Evolutionary conservation across 73 alveolate species (phyloP), one percentile per base, ranked within the genome.

Genomic region (Paramecium tetraurelia): DNA sequence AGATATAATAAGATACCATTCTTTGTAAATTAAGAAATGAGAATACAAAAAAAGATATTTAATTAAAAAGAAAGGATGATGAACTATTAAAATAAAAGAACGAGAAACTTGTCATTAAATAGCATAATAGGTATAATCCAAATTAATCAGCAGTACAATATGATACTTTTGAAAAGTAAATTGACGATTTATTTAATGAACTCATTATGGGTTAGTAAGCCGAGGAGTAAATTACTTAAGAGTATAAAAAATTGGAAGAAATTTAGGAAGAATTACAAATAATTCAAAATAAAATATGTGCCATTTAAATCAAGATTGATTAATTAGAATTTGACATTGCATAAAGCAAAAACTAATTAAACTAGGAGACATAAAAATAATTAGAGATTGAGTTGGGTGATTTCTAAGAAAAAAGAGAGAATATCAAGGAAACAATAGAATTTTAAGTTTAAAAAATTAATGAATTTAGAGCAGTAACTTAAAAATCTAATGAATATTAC

Each of bases 41-140:
- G 2, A 75, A 38, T 38, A 35, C 59, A 38, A 75, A 33, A 53
- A 75, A 75, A 75, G 87, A 75, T 75, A 12, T 75, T 5, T 7
- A 38, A 41, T 38, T 75, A 33, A 38, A 75, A 41, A 75, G 87
- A 41, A 75, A 75, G 53, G 87, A 75, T 38, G 87, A 75, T 75
- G 87, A 75, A 36, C 18, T 75, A 38, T 38, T 35, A 35, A 75
- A 75, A 53, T 53, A 29, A 41, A 75, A 75, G 40, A 38, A 75
- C 16, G 87, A 75, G n/a, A 75, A 75, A 36, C 29, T 41, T 29
- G 46, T 75, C n/a, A 36, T 38, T n/a, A 38, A 35, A 22, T 38
- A 75, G 12, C 46, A 35, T 35, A 75, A 75, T 36, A 75, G 69
- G 14, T 38, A 4, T 75, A 75, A 7, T 29, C 31, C 58, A 75